Evolutionary conservation across 2,329 filamentous ascomycete species (phyloP).

Genomic region (Ceratocystis destructans): DNA sequence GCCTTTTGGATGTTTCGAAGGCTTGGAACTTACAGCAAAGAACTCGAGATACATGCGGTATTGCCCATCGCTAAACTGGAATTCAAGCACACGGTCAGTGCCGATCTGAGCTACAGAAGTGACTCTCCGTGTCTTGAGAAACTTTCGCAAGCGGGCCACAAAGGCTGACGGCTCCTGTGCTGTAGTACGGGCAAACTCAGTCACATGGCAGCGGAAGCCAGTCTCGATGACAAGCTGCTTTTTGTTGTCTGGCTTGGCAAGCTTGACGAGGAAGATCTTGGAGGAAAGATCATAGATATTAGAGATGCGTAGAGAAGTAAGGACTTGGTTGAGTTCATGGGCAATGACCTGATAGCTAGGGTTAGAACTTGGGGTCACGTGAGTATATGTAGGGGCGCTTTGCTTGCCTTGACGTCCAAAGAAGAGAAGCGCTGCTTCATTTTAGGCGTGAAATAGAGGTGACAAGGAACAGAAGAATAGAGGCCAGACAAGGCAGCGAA

Average conservation of each 20-base stretch:
- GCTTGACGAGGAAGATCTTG: conserved; percentile 90
- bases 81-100: conserved; percentile 83
- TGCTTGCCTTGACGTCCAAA: conserved; percentile 54
- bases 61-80: conserved; percentile 81
- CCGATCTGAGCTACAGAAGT: conserved; percentile 75
- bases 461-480: neutral
- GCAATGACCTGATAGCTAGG: conserved; percentile 58
- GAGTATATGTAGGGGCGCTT: neutral
- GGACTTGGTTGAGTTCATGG: conserved; percentile 68
- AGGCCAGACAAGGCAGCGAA: neutral
- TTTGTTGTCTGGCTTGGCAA: conserved; percentile 77
- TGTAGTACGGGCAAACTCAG: conserved; percentile 76
- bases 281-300: conserved; percentile 96
- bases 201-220: conserved; percentile 90
- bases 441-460: conserved; percentile 21
- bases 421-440: conserved; percentile 76
- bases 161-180: conserved; percentile 75
- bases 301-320: conserved; percentile 67
- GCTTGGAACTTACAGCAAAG: conserved; percentile 47
- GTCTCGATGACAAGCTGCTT: conserved; percentile 87
- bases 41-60: conserved; percentile 88
- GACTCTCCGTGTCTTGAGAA: conserved; percentile 71
- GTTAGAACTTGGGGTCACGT: conserved; percentile 6
- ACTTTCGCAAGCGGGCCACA: conserved; percentile 72
- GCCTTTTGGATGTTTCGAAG: neutral